A percentile compares a stretch with the other conserved stretches of the same genome.
Conservation (phyloP, 2,329 filamentous ascomycete species). For the Dactylellina cionopaga region DNA sequence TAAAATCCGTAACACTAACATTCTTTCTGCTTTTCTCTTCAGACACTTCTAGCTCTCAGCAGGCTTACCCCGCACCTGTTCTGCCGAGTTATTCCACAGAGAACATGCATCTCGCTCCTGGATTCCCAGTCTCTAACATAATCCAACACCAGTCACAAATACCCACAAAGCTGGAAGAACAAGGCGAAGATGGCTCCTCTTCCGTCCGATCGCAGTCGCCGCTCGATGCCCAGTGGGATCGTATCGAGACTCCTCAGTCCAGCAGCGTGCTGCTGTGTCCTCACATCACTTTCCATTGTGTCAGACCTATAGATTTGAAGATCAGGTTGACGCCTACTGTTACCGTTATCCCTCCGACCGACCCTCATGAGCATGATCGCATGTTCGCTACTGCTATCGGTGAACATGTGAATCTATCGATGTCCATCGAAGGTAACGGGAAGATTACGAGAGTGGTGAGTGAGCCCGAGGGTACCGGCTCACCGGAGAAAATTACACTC, state of each 20-base stretch:
- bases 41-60: slow-evolving; percentile 39
- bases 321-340: slow-evolving; percentile 47
- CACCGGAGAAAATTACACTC: slow-evolving; percentile 42
- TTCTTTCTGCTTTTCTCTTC: slow-evolving; percentile 10
- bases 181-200: slow-evolving; percentile 46
- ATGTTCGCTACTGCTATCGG: slow-evolving; percentile 51
- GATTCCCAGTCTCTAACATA: slow-evolving; percentile 48
- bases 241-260: slow-evolving; percentile 47
- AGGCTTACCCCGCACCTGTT: slow-evolving; percentile 50
- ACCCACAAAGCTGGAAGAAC: slow-evolving; percentile 11
- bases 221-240: slow-evolving; percentile 49
- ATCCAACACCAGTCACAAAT: slow-evolving; percentile 41
- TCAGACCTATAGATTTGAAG: slow-evolving; percentile 49
- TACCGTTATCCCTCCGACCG: slow-evolving; percentile 49
- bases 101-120: slow-evolving; percentile 49
- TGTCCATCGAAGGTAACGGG: slow-evolving; percentile 51
- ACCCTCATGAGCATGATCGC: slow-evolving; percentile 48
- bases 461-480: slow-evolving; percentile 45
- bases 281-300: slow-evolving; percentile 52
- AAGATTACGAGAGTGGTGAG: slow-evolving; percentile 51
- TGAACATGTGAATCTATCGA: slow-evolving; percentile 47
- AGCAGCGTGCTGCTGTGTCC: slow-evolving; percentile 44
- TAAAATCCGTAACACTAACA: slow-evolving; percentile 26
- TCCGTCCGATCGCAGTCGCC: slow-evolving; percentile 51
- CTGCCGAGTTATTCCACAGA: slow-evolving; percentile 50